These are phyloP conservation scores for Wallacemonas collosoma DNA, from an alignment of 208 protist species.

Conservation along the genomic window DNA sequence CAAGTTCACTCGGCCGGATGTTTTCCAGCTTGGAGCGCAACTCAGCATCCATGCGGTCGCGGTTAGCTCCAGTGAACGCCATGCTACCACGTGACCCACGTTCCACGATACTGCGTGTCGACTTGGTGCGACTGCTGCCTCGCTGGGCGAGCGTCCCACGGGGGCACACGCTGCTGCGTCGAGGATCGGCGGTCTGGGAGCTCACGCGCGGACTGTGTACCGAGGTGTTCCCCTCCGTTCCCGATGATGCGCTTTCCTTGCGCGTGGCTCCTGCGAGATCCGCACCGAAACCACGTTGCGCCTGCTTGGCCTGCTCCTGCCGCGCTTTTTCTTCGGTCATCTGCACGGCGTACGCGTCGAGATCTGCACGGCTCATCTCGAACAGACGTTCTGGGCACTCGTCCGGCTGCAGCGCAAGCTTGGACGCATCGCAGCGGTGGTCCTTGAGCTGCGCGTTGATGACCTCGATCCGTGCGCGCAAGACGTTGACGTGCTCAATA, in stretches of 20 bases:
- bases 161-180: background rate
- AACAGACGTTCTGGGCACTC: constrained; percentile 81
- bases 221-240: constrained; percentile 11
- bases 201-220: constrained; percentile 1
- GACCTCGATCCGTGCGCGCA: constrained; percentile 62
- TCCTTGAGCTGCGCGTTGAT: constrained; percentile 82
- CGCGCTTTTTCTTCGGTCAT: constrained; percentile 47
- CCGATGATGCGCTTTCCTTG: constrained; percentile 8
- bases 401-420: constrained; percentile 32
- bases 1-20: constrained; percentile 69
- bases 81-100: constrained; percentile 48
- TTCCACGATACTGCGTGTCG: constrained; percentile 24
- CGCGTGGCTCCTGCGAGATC: constrained; percentile 62
- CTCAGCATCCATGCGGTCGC: constrained; percentile 84
- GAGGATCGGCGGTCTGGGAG: background rate
- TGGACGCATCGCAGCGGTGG: constrained; percentile 22
- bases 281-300: constrained; percentile 86
- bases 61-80: constrained; percentile 47
- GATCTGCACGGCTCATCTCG: constrained; percentile 52
- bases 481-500: constrained; percentile 64
- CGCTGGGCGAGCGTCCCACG: background rate
- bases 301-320: constrained; percentile 78
- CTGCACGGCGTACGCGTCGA: constrained; percentile 64
- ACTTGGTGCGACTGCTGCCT: constrained; percentile 21
- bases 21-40: constrained; percentile 82